These are phyloP conservation scores for Cyberlindnera nakhonratchasimensis DNA, from an alignment of 805 yeast species.

Conservation along the genomic window DNA sequence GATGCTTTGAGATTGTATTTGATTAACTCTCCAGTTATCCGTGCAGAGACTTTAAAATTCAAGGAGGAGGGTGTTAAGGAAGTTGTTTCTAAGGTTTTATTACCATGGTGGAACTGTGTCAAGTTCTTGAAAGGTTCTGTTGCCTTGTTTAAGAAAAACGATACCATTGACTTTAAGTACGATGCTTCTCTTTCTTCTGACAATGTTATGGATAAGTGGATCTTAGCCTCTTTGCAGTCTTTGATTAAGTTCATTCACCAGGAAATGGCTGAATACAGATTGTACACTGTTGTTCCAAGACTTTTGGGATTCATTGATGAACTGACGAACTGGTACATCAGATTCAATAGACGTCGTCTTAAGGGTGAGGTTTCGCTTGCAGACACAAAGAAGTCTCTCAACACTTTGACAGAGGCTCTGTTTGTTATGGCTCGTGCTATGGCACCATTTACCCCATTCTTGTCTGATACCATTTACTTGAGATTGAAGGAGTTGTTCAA, in stretches of 20 bases:
- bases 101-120: slow-evolving; percentile 99
- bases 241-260: slow-evolving; percentile 78
- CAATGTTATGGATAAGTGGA: slow-evolving; percentile 97
- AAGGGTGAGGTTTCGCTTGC: slow-evolving; percentile 89
- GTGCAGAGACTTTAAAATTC: slow-evolving; percentile 95
- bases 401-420: slow-evolving; percentile 86
- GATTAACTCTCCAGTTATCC: slow-evolving; percentile 95
- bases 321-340: slow-evolving; percentile 97
- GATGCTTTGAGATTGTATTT: slow-evolving; percentile 95
- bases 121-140: slow-evolving; percentile 96
- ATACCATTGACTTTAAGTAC: slow-evolving; percentile 66
- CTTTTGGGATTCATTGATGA: slow-evolving; percentile 85
- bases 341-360: slow-evolving; percentile 96
- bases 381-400: slow-evolving; percentile 83
- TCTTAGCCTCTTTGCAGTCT: slow-evolving; percentile 93
- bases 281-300: slow-evolving; percentile 95
- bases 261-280: slow-evolving; percentile 87
- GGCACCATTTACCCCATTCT: slow-evolving; percentile 99
- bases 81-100: slow-evolving; percentile 89
- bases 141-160: slow-evolving; percentile 74
- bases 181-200: slow-evolving; percentile 61
- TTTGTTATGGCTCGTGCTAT: slow-evolving; percentile 88
- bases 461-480: slow-evolving; percentile 86
- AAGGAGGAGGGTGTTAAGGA: slow-evolving; percentile 99
- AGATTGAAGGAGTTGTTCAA: slow-evolving; percentile 61